phyloP scores from a whole-genome alignment of 2,329 filamentous ascomycete genomes.

The Fusarium algeriense region DNA sequence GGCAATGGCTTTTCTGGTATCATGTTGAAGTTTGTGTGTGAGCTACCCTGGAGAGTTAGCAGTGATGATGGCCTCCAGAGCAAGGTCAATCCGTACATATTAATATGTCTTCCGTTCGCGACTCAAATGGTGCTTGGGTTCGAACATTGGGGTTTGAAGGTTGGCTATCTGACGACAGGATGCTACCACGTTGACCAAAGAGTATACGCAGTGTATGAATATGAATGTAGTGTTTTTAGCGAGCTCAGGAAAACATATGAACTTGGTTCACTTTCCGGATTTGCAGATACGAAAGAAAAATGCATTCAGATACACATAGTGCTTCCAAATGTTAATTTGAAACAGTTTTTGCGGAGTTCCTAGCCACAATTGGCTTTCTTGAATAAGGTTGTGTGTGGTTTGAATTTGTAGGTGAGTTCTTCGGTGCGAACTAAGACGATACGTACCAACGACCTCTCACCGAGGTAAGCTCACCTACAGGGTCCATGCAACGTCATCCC shows the following conservation, averaged over 20 bases:
- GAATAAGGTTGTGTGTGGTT: slow-evolving; percentile 40
- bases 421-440: slow-evolving; percentile 34
- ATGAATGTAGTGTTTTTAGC: neutral
- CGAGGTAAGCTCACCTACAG: slow-evolving; percentile 29
- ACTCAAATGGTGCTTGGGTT: neutral
- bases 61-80: neutral
- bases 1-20: slow-evolving; percentile 71
- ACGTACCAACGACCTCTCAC: slow-evolving; percentile 37
- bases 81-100: neutral
- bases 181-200: neutral
- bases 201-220: neutral
- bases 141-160: too few species aligned
- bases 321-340: neutral
- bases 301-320: too few species aligned
- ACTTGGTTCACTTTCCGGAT: neutral
- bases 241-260: neutral
- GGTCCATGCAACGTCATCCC: slow-evolving; percentile 50
- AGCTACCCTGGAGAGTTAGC: slow-evolving; percentile 39
- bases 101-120: neutral
- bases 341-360: slow-evolving; percentile 11
- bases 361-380: slow-evolving; percentile 35
- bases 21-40: slow-evolving; percentile 52
- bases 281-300: neutral
- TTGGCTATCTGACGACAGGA: too few species aligned
- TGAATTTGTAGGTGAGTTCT: slow-evolving; percentile 44